Percentiles rank a stretch among this genome's conserved stretches.
Conservation (phyloP, 176 grass and related monocot genomes). For the Lolium perenne region DNA sequence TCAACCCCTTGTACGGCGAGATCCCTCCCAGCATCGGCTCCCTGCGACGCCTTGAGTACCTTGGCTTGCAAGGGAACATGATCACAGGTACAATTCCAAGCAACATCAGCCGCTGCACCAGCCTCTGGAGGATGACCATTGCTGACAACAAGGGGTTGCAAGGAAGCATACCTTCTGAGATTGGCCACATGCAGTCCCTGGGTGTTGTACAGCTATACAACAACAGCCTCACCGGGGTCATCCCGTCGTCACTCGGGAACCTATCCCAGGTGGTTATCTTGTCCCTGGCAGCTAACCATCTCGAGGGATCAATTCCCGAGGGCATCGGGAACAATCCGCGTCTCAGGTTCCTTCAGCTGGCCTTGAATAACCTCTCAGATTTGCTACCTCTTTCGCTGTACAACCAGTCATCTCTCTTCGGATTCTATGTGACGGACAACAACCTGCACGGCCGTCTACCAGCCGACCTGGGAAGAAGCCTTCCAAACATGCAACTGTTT, state of each 20-base stretch:
- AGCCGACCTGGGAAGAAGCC: slow-evolving; percentile 1
- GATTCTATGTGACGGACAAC: not conserved
- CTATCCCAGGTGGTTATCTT: not conserved
- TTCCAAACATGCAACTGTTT: not conserved
- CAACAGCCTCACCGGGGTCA: slow-evolving; percentile 5
- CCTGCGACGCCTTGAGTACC: not conserved
- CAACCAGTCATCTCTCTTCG: slow-evolving; percentile 19
- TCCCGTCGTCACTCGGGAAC: not conserved
- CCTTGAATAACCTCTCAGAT: slow-evolving; percentile 6
- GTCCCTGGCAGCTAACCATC: not conserved
- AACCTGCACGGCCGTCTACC: slow-evolving; percentile 11
- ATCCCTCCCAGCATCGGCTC: slow-evolving; percentile 32
- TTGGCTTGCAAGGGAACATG: not conserved
- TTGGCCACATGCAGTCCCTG: not conserved
- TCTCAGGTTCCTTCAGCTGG: slow-evolving; percentile 2
- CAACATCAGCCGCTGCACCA: slow-evolving; percentile 32
- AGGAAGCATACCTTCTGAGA: slow-evolving; percentile 13
- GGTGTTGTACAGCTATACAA: not conserved
- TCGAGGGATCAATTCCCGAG: not conserved
- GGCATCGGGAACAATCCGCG: not conserved
- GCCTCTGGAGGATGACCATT: not conserved
- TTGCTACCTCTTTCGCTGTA: slow-evolving; percentile 1
- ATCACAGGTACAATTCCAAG: slow-evolving; percentile 8
- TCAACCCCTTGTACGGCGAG: not conserved
- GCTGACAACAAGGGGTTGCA: not conserved